Percentiles rank a stretch among this genome's conserved stretches.
Evolutionary conservation across 164 flowering plant genomes (phyloP).

Genomic region (Magnolia officinalis): DNA sequence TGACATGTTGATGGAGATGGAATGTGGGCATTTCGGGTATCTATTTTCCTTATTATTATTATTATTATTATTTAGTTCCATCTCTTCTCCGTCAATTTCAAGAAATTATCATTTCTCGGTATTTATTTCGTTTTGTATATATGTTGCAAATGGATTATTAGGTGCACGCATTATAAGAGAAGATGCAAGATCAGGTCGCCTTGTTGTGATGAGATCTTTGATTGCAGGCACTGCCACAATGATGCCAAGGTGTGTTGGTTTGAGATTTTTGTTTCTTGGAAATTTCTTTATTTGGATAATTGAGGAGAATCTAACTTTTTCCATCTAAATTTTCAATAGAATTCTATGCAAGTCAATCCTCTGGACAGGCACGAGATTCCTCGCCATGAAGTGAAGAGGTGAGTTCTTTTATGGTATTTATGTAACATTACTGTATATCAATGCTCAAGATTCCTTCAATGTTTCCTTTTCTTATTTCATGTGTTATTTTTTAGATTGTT

Average conservation of each 20-base stretch:
- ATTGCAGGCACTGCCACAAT: constrained; percentile 96
- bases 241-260: constrained; percentile 61
- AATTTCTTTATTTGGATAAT: constrained; percentile 1
- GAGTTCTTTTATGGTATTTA: constrained; percentile 5
- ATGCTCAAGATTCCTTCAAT: background rate
- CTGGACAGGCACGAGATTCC: constrained; percentile 73
- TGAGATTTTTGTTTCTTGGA: background rate
- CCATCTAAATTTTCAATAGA: constrained; percentile 36
- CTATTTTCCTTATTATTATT: background rate
- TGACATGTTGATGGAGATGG: constrained; percentile 22
- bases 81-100: background rate
- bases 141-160: constrained; percentile 11
- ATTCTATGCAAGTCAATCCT: constrained; percentile 48
- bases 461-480: background rate
- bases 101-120: background rate
- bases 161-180: constrained; percentile 78
- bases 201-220: constrained; percentile 74
- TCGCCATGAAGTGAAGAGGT: constrained; percentile 70
- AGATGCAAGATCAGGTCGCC: constrained; percentile 89
- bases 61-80: background rate
- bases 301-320: background rate
- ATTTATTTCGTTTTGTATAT: background rate
- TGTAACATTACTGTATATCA: background rate
- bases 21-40: constrained; percentile 44
- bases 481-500: too few species aligned